Conservation (phyloP, 2,329 filamentous ascomycete species). For the Apiospora pterosperma region DNA sequence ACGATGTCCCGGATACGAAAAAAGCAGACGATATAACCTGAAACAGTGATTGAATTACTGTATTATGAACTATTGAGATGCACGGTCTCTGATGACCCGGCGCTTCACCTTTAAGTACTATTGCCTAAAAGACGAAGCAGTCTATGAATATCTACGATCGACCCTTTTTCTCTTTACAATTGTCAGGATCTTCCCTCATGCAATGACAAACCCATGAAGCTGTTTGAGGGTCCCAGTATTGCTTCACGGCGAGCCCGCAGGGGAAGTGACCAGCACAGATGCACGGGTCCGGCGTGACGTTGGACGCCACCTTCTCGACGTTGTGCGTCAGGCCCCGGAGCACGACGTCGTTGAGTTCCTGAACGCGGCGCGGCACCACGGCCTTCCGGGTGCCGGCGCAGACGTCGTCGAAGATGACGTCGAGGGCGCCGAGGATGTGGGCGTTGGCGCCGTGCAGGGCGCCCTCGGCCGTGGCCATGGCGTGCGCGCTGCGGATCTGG, state of each 20-base stretch:
- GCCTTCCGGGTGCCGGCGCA: neutral
- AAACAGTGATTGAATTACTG: no score
- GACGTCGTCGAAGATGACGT: neutral
- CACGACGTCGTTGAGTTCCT: neutral
- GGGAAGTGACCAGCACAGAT: neutral
- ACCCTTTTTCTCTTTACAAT: no score
- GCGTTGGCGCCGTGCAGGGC: neutral
- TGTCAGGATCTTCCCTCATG: no score
- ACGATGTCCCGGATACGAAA: no score
- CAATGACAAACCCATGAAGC: neutral
- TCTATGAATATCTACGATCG: no score
- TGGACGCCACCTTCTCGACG: neutral
- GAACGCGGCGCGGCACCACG: neutral
- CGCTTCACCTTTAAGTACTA: no score
- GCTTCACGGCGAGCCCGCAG: neutral
- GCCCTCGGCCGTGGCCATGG: neutral
- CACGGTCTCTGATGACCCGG: no score
- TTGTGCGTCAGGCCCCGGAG: neutral
- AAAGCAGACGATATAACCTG: no score
- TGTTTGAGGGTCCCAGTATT: neutral
- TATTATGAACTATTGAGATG: no score
- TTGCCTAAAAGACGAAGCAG: no score
- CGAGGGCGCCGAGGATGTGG: neutral
- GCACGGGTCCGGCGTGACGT: neutral
- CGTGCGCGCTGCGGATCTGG: neutral